Evolutionary conservation across 192 early-diverging fungal species (phyloP).

Genomic region (Coemansia sp.): DNA sequence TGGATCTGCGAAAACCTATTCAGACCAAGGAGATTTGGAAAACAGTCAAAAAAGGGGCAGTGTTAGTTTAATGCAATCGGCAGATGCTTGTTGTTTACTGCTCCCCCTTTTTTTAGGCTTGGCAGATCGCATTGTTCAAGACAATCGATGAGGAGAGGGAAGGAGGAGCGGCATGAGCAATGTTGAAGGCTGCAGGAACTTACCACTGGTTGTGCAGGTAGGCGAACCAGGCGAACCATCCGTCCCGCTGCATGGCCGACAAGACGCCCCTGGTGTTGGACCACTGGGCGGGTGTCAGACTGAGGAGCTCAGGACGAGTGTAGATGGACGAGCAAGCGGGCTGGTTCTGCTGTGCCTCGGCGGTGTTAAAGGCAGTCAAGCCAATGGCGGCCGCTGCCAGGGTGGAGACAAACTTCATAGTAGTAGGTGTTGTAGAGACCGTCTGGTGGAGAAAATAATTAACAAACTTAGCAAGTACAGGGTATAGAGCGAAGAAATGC

Average conservation of each 20-base stretch:
- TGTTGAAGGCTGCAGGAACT: conserved; percentile 10
- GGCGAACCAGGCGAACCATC: conserved; percentile 53
- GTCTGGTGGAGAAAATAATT: background rate
- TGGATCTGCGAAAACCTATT: conserved; percentile 52
- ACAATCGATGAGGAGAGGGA: conserved; percentile 11
- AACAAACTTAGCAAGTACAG: conserved; percentile 1
- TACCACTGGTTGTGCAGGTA: conserved; percentile 45
- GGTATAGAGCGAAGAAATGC: background rate
- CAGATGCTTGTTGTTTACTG: background rate
- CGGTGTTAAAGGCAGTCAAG: conserved; percentile 24
- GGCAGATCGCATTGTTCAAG: conserved; percentile 4
- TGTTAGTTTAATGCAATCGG: conserved; percentile 3
- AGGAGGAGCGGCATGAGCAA: background rate
- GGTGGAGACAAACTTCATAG: conserved; percentile 37
- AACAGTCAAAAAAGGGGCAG: background rate
- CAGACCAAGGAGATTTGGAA: background rate
- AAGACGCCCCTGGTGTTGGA: conserved; percentile 23
- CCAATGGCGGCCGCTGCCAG: conserved; percentile 37
- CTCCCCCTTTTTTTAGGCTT: conserved; percentile 2
- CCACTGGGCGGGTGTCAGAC: conserved; percentile 41
- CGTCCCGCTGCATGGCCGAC: conserved; percentile 47
- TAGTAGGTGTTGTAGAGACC: background rate
- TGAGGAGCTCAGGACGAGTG: conserved; percentile 53
- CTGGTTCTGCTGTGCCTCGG: conserved; percentile 45
- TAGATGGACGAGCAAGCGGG: conserved; percentile 46